phyloP scores from a whole-genome alignment of 2,329 filamentous ascomycete species.

The Pseudocercospora pini-densiflorae region DNA sequence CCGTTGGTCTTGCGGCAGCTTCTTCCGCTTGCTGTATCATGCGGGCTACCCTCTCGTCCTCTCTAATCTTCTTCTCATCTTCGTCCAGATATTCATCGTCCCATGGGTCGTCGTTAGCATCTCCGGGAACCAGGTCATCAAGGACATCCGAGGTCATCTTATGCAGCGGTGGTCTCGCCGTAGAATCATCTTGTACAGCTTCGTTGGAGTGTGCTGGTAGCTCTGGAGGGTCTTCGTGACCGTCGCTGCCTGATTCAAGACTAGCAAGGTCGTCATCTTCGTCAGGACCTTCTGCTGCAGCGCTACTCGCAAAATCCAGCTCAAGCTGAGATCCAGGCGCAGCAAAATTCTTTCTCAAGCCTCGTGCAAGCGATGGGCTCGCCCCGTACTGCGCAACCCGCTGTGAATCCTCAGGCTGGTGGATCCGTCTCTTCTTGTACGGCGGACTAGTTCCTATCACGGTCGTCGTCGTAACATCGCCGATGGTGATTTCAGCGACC shows the following conservation, averaged over 20 bases:
- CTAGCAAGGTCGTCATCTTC: conserved; percentile 1
- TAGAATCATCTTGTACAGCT: not conserved
- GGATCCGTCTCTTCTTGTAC: conserved; percentile 52
- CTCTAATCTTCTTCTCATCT: conserved; percentile 57
- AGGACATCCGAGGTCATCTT: conserved; percentile 27
- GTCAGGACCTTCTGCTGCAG: conserved; percentile 17
- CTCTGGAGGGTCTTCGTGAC: conserved; percentile 2
- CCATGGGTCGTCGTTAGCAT: conserved; percentile 38
- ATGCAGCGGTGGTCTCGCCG: not conserved
- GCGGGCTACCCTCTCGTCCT: conserved; percentile 50
- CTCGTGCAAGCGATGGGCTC: conserved; percentile 44
- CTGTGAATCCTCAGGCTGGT: conserved; percentile 44
- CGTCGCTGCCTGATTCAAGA: not conserved
- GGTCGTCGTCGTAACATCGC: conserved; percentile 68
- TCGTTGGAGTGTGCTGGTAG: conserved; percentile 15
- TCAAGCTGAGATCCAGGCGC: conserved; percentile 56
- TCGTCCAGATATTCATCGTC: conserved; percentile 59
- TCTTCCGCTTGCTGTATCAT: conserved; percentile 55
- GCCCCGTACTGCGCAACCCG: conserved; percentile 53
- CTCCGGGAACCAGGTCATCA: conserved; percentile 30
- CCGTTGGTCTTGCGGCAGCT: conserved; percentile 46
- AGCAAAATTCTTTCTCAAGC: conserved; percentile 55
- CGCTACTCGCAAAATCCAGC: conserved; percentile 28
- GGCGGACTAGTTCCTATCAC: conserved; percentile 59
- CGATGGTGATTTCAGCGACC: conserved; percentile 76